A percentile compares a stretch with the other conserved stretches of the same genome.
Evolutionary conservation across 352 stramenopile genomes (phyloP).

Genomic region (Elongisporangium anandrum): DNA sequence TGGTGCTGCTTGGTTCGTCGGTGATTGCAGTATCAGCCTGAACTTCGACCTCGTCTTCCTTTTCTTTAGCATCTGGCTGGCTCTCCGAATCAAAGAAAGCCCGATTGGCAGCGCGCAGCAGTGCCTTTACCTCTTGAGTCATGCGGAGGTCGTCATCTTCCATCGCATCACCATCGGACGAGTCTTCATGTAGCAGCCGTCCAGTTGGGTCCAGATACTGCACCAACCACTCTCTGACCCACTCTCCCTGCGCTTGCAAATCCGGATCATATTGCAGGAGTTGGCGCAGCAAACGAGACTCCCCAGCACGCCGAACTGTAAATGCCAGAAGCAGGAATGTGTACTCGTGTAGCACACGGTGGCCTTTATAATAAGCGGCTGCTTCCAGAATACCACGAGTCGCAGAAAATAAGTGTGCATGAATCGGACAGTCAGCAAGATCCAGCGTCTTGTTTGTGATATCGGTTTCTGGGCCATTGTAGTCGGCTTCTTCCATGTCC

Average conservation of each 20-base stretch:
- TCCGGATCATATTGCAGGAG: slow-evolving; percentile 32
- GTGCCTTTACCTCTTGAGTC: neutral
- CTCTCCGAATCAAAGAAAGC: slow-evolving; percentile 1
- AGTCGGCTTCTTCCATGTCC: slow-evolving; percentile 14
- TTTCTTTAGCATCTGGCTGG: neutral
- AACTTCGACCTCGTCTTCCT: neutral
- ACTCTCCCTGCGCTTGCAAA: slow-evolving; percentile 27
- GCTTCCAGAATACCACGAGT: slow-evolving; percentile 50
- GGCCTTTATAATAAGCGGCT: slow-evolving; percentile 59
- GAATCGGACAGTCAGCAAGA: slow-evolving; percentile 12
- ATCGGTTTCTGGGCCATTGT: neutral
- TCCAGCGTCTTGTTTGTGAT: neutral
- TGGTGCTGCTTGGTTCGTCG: neutral
- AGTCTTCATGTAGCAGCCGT: slow-evolving; percentile 6
- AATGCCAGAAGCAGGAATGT: slow-evolving; percentile 57
- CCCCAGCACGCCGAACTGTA: slow-evolving; percentile 20
- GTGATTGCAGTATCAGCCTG: neutral
- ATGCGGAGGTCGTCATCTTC: neutral
- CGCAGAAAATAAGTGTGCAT: slow-evolving; percentile 54
- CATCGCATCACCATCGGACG: neutral
- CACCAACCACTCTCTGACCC: slow-evolving; percentile 46
- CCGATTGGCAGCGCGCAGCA: neutral
- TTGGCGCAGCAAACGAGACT: slow-evolving; percentile 25
- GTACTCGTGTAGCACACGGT: slow-evolving; percentile 35
- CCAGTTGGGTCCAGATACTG: slow-evolving; percentile 37